Conservation (phyloP, 495 filamentous ascomycete species). For the Aspergillus heteromorphus region DNA sequence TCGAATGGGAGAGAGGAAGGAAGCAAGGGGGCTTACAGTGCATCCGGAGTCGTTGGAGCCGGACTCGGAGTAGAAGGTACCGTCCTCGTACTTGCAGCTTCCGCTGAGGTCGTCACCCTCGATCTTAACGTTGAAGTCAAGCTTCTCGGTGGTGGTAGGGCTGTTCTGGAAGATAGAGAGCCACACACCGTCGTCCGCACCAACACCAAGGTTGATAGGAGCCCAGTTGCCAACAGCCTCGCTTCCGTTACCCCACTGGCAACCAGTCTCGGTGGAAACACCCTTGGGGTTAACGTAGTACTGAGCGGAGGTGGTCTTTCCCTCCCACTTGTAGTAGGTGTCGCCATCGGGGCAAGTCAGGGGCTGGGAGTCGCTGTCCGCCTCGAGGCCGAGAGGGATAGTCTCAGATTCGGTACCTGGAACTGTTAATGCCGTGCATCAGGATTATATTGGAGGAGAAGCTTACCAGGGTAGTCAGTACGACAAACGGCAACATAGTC, state of each 20-base stretch:
- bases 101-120: conserved; percentile 57
- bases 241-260: conserved; percentile 68
- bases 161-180: conserved; percentile 76
- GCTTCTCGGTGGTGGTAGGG: conserved; percentile 52
- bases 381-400: conserved; percentile 60
- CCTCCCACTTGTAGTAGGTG: conserved; percentile 72
- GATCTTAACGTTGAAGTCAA: conserved; percentile 73
- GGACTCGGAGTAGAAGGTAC: conserved; percentile 43
- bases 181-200: conserved; percentile 66
- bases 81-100: conserved; percentile 66
- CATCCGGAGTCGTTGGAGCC: conserved; percentile 53
- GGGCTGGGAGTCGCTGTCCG: conserved; percentile 47
- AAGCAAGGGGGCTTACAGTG: conserved; percentile 50
- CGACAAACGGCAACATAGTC: conserved; percentile 73
- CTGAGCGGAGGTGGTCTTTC: conserved; percentile 75
- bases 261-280: conserved; percentile 61
- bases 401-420: conserved; percentile 73
- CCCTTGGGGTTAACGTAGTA: conserved; percentile 93
- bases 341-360: conserved; percentile 69
- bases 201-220: conserved; percentile 82
- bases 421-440: not conserved
- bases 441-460: not conserved
- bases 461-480: conserved; percentile 83
- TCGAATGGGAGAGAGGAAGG: not conserved
- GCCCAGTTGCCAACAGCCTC: conserved; percentile 75